These are phyloP conservation scores for Arthrobotrys iridis DNA, from an alignment of 2,329 filamentous ascomycete species.

Conservation along the genomic window DNA sequence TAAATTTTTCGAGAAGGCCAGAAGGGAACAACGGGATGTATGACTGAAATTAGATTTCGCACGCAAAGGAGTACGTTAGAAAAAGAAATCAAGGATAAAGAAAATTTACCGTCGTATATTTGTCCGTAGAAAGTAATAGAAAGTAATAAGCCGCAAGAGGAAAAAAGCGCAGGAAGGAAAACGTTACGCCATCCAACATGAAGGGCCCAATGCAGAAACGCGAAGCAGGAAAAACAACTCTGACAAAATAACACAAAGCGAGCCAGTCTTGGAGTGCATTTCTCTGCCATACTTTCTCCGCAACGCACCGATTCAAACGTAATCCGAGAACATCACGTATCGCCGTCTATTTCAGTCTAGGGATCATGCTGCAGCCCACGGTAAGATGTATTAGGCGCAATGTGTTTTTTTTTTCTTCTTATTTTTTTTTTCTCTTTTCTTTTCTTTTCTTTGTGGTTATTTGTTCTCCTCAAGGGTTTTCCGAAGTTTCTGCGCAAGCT, in stretches of 20 bases:
- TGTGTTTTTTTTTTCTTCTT: conserved; percentile 8
- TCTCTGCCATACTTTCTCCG: neutral
- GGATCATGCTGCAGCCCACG: no score
- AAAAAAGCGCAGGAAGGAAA: neutral
- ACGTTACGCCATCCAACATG: conserved; percentile 11
- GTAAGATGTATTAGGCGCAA: no score
- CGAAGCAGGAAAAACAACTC: neutral
- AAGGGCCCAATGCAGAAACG: neutral
- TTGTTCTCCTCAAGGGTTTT: conserved; percentile 56
- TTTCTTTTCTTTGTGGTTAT: no score
- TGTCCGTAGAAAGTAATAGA: neutral
- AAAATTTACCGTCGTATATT: neutral
- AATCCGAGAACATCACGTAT: no score
- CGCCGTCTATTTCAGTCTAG: no score
- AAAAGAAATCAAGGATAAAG: neutral
- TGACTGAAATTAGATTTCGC: conserved; percentile 1
- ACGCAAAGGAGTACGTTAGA: neutral
- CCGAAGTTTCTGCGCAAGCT: conserved; percentile 54
- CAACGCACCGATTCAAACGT: no score
- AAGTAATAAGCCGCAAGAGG: conserved; percentile 15
- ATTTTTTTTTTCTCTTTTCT: no score
- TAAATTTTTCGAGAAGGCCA: neutral
- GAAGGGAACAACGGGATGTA: neutral
- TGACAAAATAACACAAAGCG: neutral
- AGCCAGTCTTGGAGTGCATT: neutral